Conservation (phyloP, 345 rosid genomes). For the Aquilaria malaccensis region DNA sequence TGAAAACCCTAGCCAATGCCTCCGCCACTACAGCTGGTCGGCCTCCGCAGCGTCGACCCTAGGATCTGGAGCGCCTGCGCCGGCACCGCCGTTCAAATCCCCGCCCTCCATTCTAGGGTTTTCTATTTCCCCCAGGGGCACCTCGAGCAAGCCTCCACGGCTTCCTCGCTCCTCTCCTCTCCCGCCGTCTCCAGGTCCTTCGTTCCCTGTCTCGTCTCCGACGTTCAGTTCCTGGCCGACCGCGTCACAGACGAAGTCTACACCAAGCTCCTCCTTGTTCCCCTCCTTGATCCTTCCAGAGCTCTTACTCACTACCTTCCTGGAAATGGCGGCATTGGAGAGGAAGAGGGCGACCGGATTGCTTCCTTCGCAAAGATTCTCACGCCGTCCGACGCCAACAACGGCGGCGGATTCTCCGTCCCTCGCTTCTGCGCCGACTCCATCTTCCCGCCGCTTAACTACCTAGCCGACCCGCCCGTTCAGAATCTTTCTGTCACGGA, state of each 20-base stretch:
- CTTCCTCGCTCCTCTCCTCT: conserved; percentile 19
- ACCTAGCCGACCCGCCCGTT: conserved; percentile 70
- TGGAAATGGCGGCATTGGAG: conserved; percentile 10
- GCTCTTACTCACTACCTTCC: background rate
- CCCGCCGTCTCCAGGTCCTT: conserved; percentile 22
- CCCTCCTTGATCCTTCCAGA: conserved; percentile 14
- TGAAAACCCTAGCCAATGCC: conserved; percentile 27
- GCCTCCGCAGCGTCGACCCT: conserved; percentile 38
- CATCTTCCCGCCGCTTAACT: conserved; percentile 74
- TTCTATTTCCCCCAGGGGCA: conserved; percentile 91
- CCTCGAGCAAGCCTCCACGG: conserved; percentile 45
- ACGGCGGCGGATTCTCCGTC: conserved; percentile 95
- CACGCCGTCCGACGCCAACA: conserved; percentile 90
- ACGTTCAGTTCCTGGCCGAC: conserved; percentile 55
- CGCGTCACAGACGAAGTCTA: conserved; percentile 73
- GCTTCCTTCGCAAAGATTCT: conserved; percentile 59
- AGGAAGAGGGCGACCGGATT: conserved; percentile 29
- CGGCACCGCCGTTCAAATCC: conserved; percentile 59
- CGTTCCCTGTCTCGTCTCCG: conserved; percentile 42
- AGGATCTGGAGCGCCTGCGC: conserved; percentile 85
- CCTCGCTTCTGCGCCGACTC: conserved; percentile 90
- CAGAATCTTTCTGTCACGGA: conserved; percentile 67
- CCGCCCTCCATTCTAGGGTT: conserved; percentile 54
- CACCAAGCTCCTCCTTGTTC: conserved; percentile 35
- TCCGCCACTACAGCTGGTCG: conserved; percentile 19